Evolutionary conservation across 2,329 filamentous ascomycete genomes (phyloP).

Genomic region (Aureobasidium sp.): DNA sequence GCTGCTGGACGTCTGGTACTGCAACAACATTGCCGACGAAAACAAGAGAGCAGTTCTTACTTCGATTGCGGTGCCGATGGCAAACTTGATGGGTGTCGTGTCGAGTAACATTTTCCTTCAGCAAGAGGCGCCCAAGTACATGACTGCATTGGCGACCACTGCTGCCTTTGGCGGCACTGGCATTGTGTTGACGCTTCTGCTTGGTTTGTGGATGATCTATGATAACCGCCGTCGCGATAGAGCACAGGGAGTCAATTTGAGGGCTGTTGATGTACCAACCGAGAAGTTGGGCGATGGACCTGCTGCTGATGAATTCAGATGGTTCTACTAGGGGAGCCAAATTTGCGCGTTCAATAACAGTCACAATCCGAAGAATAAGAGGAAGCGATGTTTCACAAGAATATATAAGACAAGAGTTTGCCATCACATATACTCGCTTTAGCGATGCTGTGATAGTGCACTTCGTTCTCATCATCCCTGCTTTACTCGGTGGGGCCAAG

Average conservation of each 20-base stretch:
- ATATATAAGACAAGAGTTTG: too few relatives aligned
- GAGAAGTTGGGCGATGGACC: constrained; percentile 41
- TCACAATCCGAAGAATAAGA: neutral
- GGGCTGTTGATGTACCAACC: constrained; percentile 44
- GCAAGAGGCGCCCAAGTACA: constrained; percentile 59
- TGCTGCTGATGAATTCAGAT: constrained; percentile 37
- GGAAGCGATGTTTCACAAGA: neutral
- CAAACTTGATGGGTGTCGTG: constrained; percentile 70
- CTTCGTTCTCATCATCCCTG: neutral
- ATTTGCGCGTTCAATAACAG: neutral
- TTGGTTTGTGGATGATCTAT: constrained; percentile 57
- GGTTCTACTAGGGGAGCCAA: constrained; percentile 28
- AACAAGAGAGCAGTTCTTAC: constrained; percentile 64
- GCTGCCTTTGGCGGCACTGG: constrained; percentile 58
- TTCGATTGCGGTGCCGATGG: constrained; percentile 64
- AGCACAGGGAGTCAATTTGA: constrained; percentile 48
- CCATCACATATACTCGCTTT: too few relatives aligned
- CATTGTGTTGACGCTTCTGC: constrained; percentile 45
- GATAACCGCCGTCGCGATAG: constrained; percentile 58
- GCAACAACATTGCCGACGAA: constrained; percentile 76
- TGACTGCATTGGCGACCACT: constrained; percentile 58
- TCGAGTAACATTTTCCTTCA: constrained; percentile 60
- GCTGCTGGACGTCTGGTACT: constrained; percentile 64
- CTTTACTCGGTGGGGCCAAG: neutral
- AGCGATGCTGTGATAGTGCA: too few relatives aligned